Conservation (phyloP, 1,284 basidiomycete genomes). For the Sanguinoderma infundibulare region DNA sequence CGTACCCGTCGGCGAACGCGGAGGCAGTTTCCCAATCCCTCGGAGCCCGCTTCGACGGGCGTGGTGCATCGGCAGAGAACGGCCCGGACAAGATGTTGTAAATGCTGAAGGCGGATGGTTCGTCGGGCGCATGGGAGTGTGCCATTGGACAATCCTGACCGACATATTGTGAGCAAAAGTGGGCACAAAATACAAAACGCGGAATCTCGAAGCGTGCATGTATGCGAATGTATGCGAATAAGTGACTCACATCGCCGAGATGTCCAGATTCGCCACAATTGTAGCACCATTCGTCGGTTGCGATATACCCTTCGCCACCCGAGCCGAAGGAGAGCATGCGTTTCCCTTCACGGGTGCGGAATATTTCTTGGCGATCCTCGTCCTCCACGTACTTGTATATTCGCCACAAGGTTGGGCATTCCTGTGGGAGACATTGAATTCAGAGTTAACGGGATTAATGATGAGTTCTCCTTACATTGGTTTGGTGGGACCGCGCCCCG, state of each 20-base stretch:
- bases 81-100: constrained; percentile 76
- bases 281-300: constrained; percentile 83
- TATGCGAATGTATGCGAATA: background rate
- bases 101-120: constrained; percentile 78
- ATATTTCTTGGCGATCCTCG: constrained; percentile 53
- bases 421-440: constrained; percentile 45
- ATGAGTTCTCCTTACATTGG: constrained; percentile 54
- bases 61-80: constrained; percentile 56
- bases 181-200: background rate
- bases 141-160: constrained; percentile 72
- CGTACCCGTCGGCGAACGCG: constrained; percentile 47
- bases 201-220: background rate
- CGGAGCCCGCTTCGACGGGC: constrained; percentile 31
- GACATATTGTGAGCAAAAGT: background rate
- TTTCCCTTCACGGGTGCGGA: constrained; percentile 54
- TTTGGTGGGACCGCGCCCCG: constrained; percentile 69
- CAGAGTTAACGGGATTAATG: background rate
- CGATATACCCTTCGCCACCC: constrained; percentile 81
- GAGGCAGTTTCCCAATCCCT: constrained; percentile 36
- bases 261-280: constrained; percentile 85
- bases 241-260: constrained; percentile 79
- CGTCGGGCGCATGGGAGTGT: constrained; percentile 53
- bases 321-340: constrained; percentile 56
- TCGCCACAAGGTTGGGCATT: constrained; percentile 89
- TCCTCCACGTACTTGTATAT: constrained; percentile 79